phyloP scores from a whole-genome alignment of 176 grass and related monocot genomes.

The Carex cristatella region DNA sequence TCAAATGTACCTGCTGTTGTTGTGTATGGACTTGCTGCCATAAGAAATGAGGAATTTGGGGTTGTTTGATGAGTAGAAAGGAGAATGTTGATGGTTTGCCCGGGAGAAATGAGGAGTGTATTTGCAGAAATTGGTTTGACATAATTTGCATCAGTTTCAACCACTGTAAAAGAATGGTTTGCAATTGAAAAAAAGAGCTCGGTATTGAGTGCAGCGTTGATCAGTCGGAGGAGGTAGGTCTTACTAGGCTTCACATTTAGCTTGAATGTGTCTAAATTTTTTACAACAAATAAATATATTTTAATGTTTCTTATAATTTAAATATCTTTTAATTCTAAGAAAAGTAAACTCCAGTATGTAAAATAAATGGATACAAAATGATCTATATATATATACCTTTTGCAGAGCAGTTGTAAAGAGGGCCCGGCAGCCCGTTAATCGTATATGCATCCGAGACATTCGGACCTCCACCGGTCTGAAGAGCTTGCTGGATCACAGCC shows the following conservation, averaged over 20 bases:
- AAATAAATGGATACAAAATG: not conserved
- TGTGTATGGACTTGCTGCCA: slow-evolving; percentile 56
- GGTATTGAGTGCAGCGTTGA: slow-evolving; percentile 78
- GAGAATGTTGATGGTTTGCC: slow-evolving; percentile 69
- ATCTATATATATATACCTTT: slow-evolving; percentile 39
- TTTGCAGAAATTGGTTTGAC: slow-evolving; percentile 47
- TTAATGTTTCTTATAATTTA: not conserved
- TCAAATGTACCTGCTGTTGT: slow-evolving; percentile 53
- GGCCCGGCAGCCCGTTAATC: slow-evolving; percentile 62
- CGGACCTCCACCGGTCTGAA: slow-evolving; percentile 47
- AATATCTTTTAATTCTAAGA: not conserved
- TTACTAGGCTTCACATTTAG: slow-evolving; percentile 48
- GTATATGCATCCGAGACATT: slow-evolving; percentile 69
- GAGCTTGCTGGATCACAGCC: slow-evolving; percentile 52
- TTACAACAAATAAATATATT: not conserved
- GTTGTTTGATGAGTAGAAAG: slow-evolving; percentile 29
- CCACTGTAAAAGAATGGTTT: slow-evolving; percentile 71
- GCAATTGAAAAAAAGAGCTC: slow-evolving; percentile 90
- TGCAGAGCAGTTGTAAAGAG: slow-evolving; percentile 57
- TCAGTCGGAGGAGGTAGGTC: slow-evolving; percentile 76
- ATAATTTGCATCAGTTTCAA: slow-evolving; percentile 73
- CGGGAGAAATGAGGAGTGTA: slow-evolving; percentile 58
- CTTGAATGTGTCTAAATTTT: slow-evolving; percentile 56
- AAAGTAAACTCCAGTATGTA: not conserved
- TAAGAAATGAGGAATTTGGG: slow-evolving; percentile 32